Base-by-base conservation (phyloP, 305 asterid genomes). In the Salvia sclarea region DNA sequence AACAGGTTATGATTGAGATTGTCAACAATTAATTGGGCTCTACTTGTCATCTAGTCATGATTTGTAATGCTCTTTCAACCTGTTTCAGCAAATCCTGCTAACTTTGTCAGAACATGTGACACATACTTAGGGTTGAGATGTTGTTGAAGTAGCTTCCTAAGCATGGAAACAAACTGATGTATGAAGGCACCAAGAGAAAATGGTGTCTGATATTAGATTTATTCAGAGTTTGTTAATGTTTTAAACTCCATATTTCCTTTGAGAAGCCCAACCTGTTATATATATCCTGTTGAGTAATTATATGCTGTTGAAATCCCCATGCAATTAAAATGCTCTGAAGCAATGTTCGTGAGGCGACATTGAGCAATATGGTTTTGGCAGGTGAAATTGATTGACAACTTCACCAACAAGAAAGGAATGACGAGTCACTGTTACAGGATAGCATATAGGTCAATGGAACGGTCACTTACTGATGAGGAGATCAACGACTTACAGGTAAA, bases 401-500 rank as follows among this genome's bases (percentile, higher is more conserved):
- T 90, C 75, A 87, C 91, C 41, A 87, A 87, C 76, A 87, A 87
- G 89, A 87, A 87, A 79, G 95, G 96, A 76, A 80, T 61, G 88
- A 88, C 95, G 16, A 93, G 98, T 76, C 96, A 90, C 49, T 93
- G 98, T 68, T 93, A 93, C 62, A 81, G 98, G 70, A 85, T 93
- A 48, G 86, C 92, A 8, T 93, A 90, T 75, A 85, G 97, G 61
- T 93, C 98, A 20, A 88, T 84, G 96, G 96, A 93, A 67, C 88
- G 92, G 13, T 93, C 97, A 38, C 89, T 93, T 71, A 90, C 90
- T 6, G 96, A 93, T 16, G 98, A 88, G 53, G 98, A 93, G 83
- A 93, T 93, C 43, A 93, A 93, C 41, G 95, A 87, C 22, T 78
- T 90, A 70, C 98, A 93, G 95, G 98, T 59, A 56, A 8, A 64